Conservation (phyloP, 257 asterid species). For the Solanum gracilifrons region DNA sequence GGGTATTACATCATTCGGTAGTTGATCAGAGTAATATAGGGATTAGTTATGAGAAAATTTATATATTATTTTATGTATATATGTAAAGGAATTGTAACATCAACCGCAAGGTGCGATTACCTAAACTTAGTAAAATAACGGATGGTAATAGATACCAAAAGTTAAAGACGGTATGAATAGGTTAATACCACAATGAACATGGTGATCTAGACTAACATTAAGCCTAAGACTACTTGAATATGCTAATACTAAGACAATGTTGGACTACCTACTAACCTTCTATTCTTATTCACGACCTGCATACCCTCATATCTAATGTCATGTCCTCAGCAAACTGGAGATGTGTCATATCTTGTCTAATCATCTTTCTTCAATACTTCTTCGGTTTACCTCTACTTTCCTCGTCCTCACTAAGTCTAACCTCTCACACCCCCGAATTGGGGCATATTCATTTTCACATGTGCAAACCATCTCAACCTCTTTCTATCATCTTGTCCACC, state of each 20-base stretch:
- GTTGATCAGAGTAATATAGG: no score
- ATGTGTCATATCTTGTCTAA: neutral
- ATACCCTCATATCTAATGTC: neutral
- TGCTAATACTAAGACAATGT: no score
- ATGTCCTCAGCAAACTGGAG: no score
- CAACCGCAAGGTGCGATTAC: neutral
- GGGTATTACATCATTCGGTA: accelerated
- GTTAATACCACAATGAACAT: no score
- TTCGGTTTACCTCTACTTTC: neutral
- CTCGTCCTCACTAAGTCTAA: no score
- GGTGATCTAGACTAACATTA: no score
- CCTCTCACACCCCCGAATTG: neutral
- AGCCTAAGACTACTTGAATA: no score
- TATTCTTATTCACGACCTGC: neutral
- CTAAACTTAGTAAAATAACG: neutral
- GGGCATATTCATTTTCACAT: neutral
- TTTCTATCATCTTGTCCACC: neutral
- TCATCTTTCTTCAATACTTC: no score
- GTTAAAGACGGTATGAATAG: no score
- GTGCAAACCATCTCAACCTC: neutral
- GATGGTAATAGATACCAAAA: neutral
- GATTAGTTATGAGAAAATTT: no score
- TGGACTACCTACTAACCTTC: neutral
- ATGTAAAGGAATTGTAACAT: no score
- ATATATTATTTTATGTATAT: no score